Base-by-base conservation (phyloP, 2,329 filamentous ascomycete species). In the Botryotinia globosa region DNA sequence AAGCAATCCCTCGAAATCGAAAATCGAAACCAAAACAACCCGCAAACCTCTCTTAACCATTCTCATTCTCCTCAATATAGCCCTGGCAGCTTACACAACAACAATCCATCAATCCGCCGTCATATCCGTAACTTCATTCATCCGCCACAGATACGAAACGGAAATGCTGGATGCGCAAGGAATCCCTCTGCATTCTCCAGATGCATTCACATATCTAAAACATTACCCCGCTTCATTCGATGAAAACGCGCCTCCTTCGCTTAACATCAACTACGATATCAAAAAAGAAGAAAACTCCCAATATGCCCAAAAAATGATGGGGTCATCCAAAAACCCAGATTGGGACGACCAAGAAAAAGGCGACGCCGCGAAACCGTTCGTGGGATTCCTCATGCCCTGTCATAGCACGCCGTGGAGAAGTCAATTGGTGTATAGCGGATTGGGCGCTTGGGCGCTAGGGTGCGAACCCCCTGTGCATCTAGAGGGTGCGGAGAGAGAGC, bases 381-480 rank as follows among this genome's bases (percentile, higher is more conserved):
- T 91, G 48, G 91, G 92, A 32, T 98, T 98, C 83, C 87, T 99
- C 37, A 97, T 94, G 87, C 96, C 96, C 16, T 99, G 96, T 83
- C 96, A 99, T 85, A 93, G 92, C 76, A 98, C 95, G 0, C 95
- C 96, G 3, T 98, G 96, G 95, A 92, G 94, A 78, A 94, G 92
- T 25, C 92, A 97, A 79, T 87, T 98, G 56, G 85, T 97, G 74
- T 88, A 96, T 79, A 88, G 93, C 0, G 83, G 85, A 44, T 89
- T 98, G 70, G 83, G 88, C 73, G 94, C 94, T 6, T 94, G 94
- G 85, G 95, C 94, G 0, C 85, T 98, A 25, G 92, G 92, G 9
- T 99, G 96, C 82, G 94, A 98, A 77, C 96, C 96, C 2, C 96
- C 96, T 0, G 83, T 99, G 20, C 84, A 91, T 77, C 88, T 88